These are phyloP conservation scores for Catharanthus roseus DNA, from an alignment of 257 asterid species.

Conservation along the genomic window DNA sequence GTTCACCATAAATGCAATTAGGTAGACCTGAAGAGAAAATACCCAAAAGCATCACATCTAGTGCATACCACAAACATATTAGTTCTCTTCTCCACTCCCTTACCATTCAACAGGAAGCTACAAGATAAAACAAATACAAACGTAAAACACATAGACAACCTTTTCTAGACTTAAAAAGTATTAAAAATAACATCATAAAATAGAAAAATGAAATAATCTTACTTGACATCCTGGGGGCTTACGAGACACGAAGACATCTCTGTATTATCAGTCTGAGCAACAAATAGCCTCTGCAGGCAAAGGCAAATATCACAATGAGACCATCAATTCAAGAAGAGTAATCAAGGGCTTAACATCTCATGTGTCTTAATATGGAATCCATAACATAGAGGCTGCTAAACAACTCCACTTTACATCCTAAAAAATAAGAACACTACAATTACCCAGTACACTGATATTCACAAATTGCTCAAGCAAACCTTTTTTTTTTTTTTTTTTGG, in stretches of 20 bases:
- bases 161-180: neutral
- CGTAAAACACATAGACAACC: constrained; percentile 13
- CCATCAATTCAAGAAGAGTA: neutral
- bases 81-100: constrained; percentile 67
- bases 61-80: constrained; percentile 49
- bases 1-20: neutral
- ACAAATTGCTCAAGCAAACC: neutral
- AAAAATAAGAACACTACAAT: neutral
- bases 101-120: constrained; percentile 91
- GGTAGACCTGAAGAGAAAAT: neutral
- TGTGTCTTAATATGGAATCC: no score
- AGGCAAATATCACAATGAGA: constrained; percentile 20
- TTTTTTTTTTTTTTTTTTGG: no score
- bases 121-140: constrained; percentile 24
- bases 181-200: neutral
- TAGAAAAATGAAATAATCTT: constrained; percentile 20
- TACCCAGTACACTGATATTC: neutral
- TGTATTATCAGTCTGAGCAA: constrained; percentile 54
- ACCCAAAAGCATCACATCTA: constrained; percentile 5
- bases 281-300: constrained; percentile 67
- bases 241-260: constrained; percentile 81
- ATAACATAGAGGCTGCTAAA: neutral
- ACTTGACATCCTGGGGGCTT: constrained; percentile 77
- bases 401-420: neutral
- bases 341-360: neutral